These are phyloP conservation scores for Diaporthe caulivora DNA, from an alignment of 2,329 filamentous ascomycete species.

Conservation along the genomic window DNA sequence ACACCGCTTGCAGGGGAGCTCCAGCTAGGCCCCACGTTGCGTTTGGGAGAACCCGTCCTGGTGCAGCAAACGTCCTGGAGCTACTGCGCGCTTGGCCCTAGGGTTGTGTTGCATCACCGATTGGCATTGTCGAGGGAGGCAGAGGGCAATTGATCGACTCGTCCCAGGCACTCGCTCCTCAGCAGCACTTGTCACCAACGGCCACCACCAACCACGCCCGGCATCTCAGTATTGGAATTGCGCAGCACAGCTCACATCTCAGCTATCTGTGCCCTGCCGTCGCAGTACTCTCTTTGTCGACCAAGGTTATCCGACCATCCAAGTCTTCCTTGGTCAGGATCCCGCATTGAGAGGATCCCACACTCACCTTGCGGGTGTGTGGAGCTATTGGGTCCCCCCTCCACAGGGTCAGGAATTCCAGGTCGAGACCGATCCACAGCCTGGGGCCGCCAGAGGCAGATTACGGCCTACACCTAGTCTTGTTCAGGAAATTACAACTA, in stretches of 20 bases:
- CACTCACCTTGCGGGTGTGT: slow-evolving; percentile 13
- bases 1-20: slow-evolving; percentile 34
- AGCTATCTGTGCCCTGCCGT: background rate
- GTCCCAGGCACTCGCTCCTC: background rate
- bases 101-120: background rate
- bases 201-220: background rate
- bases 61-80: slow-evolving; percentile 5
- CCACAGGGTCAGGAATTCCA: slow-evolving; percentile 27
- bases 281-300: background rate
- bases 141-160: background rate
- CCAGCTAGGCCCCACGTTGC: slow-evolving; percentile 29
- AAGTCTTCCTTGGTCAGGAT: slow-evolving; percentile 7
- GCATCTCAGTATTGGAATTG: background rate
- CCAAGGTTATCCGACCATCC: slow-evolving; percentile 21
- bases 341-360: slow-evolving; percentile 23
- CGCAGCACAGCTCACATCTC: background rate
- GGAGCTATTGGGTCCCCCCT: slow-evolving; percentile 20
- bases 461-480: slow-evolving; percentile 31
- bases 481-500: slow-evolving; percentile 32
- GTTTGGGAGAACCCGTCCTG: slow-evolving; percentile 18
- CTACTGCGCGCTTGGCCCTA: slow-evolving; percentile 8
- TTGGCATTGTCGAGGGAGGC: background rate
- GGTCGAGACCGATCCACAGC: slow-evolving; percentile 30
- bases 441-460: slow-evolving; percentile 28
- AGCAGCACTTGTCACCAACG: background rate